These are phyloP conservation scores for Diplodia sapinea DNA, from an alignment of 2,329 filamentous ascomycete genomes.

Conservation along the genomic window DNA sequence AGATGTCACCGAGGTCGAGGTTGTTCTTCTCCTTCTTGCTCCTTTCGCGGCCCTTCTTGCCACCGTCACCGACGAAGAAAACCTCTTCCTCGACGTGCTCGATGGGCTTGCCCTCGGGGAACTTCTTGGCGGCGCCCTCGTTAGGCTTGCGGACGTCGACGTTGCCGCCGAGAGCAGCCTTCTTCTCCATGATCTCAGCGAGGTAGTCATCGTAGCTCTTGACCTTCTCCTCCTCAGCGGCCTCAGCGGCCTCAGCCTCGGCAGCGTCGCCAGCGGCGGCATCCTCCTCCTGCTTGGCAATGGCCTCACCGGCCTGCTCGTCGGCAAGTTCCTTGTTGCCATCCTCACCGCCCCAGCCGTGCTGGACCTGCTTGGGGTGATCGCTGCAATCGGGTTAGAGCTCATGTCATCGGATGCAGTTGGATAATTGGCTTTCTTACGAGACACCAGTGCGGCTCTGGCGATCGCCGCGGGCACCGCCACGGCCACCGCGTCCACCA, in stretches of 20 bases:
- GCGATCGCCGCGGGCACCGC: conserved; percentile 60
- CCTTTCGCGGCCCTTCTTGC: conserved; percentile 82
- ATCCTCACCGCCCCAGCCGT: conserved; percentile 85
- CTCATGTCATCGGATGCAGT: neutral
- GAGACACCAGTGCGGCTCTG: conserved; percentile 65
- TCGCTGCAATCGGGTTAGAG: conserved; percentile 57
- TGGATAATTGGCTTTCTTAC: conserved; percentile 51
- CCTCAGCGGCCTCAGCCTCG: conserved; percentile 45
- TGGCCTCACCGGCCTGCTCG: conserved; percentile 87
- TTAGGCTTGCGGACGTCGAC: conserved; percentile 86
- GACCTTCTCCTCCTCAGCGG: conserved; percentile 75
- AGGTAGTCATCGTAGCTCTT: conserved; percentile 92
- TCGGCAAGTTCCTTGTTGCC: conserved; percentile 86
- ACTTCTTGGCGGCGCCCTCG: conserved; percentile 94
- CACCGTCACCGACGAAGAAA: conserved; percentile 75
- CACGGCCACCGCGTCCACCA: conserved; percentile 52
- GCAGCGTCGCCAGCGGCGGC: conserved; percentile 56
- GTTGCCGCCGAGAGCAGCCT: conserved; percentile 69
- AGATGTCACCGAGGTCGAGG: conserved; percentile 83
- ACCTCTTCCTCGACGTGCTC: conserved; percentile 65
- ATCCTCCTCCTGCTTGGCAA: conserved; percentile 84
- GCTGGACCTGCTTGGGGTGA: conserved; percentile 84
- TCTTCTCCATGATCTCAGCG: conserved; percentile 76
- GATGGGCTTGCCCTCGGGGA: conserved; percentile 78
- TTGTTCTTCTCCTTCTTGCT: conserved; percentile 91